These are phyloP conservation scores for Ziziphus jujuba DNA, from an alignment of 306 rosid species.

Conservation along the genomic window DNA sequence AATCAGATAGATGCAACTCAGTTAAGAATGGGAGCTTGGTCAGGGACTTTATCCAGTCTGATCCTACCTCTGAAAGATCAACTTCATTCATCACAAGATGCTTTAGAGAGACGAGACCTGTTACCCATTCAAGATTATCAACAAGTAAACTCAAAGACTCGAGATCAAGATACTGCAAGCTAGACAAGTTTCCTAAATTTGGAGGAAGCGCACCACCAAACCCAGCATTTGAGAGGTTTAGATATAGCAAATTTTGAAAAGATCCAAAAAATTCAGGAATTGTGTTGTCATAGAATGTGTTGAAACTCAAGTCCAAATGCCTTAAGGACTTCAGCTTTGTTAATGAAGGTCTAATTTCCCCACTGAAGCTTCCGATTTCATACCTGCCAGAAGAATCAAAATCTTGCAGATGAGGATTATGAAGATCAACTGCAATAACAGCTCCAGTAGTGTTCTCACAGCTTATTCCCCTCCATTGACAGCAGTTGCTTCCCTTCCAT, in stretches of 20 bases:
- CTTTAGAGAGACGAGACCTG: slow-evolving; percentile 34
- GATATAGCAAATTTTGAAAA: slow-evolving; percentile 37
- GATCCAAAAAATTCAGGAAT: slow-evolving; percentile 39
- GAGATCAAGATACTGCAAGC: slow-evolving; percentile 38
- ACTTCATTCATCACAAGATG: slow-evolving; percentile 36
- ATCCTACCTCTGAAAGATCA: slow-evolving; percentile 36
- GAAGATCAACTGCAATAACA: too few species aligned
- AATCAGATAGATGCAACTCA: slow-evolving; percentile 32
- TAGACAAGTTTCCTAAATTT: slow-evolving; percentile 37
- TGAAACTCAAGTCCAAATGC: slow-evolving; percentile 49
- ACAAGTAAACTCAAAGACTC: not conserved
- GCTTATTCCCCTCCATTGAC: too few species aligned
- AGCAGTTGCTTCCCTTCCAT: too few species aligned
- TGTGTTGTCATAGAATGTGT: slow-evolving; percentile 29
- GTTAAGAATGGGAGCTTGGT: slow-evolving; percentile 27
- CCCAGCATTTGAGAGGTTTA: slow-evolving; percentile 43
- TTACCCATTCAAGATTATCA: slow-evolving; percentile 31
- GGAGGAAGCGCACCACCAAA: slow-evolving; percentile 33
- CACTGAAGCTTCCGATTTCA: too few species aligned
- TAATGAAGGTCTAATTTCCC: too few species aligned
- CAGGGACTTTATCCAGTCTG: slow-evolving; percentile 27
- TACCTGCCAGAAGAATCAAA: not conserved
- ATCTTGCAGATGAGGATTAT: slow-evolving; percentile 23
- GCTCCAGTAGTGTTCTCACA: too few species aligned
- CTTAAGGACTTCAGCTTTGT: slow-evolving; percentile 33